Base-by-base conservation (phyloP, 345 rosid genomes). In the Arabis hirsuta region DNA sequence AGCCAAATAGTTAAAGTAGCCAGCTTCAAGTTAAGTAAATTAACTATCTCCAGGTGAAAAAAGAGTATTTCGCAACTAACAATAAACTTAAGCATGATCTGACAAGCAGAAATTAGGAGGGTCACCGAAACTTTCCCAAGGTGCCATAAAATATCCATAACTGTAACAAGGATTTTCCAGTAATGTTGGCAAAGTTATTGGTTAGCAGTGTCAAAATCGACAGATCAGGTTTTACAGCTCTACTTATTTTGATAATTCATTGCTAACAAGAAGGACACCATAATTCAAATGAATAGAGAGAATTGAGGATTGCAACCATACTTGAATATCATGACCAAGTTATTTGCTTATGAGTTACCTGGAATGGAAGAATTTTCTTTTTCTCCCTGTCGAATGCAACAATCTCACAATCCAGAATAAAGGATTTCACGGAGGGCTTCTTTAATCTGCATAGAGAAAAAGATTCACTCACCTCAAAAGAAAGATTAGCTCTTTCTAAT, bases 371-470 rank as follows among this genome's bases (percentile, higher is more conserved):
- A 76, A 95, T 95, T 78, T 84, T 91, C 63, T 79, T 75, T 63
- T 86, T 85, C 65, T 78, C 96, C 62, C 89, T 81, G 71, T 91
- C 96, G 57, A 81, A 90, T 79, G 90, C 99, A 82, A 91, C 98
- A 79, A 95, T 77, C 78, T 91, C 99, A 55, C 98, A 88, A 62
- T 95, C 99, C 83, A 91, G 67, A 81, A 91, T 86, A 78, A 95
- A 95, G 46, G 97, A 90, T 62, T 64, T 84, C 52, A 85, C 88
- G 24, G 82, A 79, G 0, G 87, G 60, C 80, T 84, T 95, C 88
- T 90, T 95, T 74, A 87, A 79, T 79, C 99, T 91, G 88, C 78
- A 78, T 27, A 53, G n/a, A 32, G 50, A 65, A n/a, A n/a, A n/a
- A 56, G 36, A 57, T 34, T 41, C 76, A 45, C 32, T 70, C 67